These are phyloP conservation scores for Verticillium tricorpus DNA, from an alignment of 2,329 filamentous ascomycete genomes.

Conservation along the genomic window DNA sequence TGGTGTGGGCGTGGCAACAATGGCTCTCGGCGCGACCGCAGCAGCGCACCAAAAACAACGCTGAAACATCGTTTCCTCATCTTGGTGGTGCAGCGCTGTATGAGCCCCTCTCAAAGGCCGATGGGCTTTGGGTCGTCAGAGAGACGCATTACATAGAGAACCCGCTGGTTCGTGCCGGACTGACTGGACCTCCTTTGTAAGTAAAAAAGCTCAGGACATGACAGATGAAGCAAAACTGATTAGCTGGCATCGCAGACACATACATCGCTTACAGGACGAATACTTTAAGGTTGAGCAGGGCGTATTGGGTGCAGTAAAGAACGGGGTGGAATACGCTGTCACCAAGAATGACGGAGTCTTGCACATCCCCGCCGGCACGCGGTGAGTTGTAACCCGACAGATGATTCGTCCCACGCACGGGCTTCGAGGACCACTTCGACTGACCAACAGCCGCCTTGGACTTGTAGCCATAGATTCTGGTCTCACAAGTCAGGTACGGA, in stretches of 20 bases:
- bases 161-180: constrained; percentile 8
- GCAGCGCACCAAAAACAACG: constrained; percentile 5
- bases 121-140: constrained; percentile 8
- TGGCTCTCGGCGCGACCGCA: constrained; percentile 14
- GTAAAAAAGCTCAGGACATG: neutral
- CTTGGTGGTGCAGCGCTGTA: constrained; percentile 7
- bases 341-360: constrained; percentile 13
- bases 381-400: constrained; percentile 5
- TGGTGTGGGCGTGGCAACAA: constrained; percentile 12
- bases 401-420: neutral
- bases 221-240: neutral
- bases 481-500: constrained; percentile 9
- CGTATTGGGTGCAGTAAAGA: constrained; percentile 6
- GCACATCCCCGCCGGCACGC: constrained; percentile 5
- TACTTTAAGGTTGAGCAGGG: constrained; percentile 14
- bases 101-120: constrained; percentile 4
- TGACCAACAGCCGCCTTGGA: neutral
- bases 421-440: neutral
- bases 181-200: constrained; percentile 14
- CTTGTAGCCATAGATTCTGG: constrained; percentile 15
- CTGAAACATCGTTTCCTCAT: neutral
- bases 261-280: constrained; percentile 14
- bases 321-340: constrained; percentile 5
- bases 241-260: constrained; percentile 10
- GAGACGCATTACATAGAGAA: constrained; percentile 14